Evolutionary conservation across 164 flowering plant species (phyloP), one percentile per base, ranked within the genome.

Genomic region (Annona cherimola): DNA sequence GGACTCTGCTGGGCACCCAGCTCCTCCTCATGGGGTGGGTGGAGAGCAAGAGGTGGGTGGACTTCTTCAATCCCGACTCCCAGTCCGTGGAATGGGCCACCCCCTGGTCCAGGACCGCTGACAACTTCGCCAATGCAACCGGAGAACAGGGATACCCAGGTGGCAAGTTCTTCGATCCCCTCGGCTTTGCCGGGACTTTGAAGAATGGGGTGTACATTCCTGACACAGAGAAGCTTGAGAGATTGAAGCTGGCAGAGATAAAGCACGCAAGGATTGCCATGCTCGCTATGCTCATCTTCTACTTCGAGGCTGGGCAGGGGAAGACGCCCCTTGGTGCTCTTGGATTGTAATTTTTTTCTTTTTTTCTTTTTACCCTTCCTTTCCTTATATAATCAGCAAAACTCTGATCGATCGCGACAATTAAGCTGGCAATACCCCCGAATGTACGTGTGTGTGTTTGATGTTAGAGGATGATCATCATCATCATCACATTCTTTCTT

Each of bases 1-100:
- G 96, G 1, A 69, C 97, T 0, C 88, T 94, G 3, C 82, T 94
- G 18, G 99, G 99, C 7, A 94, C 99, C 55, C 99, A 94, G 72
- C 90, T 94, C 45, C 76, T 94, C 42, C 94, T 94, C 54, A 94
- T 94, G 99, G 97, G 99, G 1, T 94, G 99, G 99, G 99, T 94
- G 3, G 99, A 94, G 84, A 89, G 97, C 89, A 94, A 94, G 79
- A 76, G 99, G 67, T 94, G 99, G 99, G 99, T 90, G 3, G 99
- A 94, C 72, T 94, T 92, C 93, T 94, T 89, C 95, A 85, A 86
- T 90, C 99, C 95, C 1, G 96, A 92, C 18, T 94, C 99, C 0
- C 99, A 92, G 72, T 87, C 99, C 0, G 93, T 94, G 14, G 97
- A 92, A 54, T 94, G 99, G 99, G 99, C 99, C 0, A 94, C 99